Evolutionary conservation across 1,284 basidiomycete species (phyloP), one percentile per base, ranked within the genome.

Genomic region (Ustilago shanxiensis): DNA sequence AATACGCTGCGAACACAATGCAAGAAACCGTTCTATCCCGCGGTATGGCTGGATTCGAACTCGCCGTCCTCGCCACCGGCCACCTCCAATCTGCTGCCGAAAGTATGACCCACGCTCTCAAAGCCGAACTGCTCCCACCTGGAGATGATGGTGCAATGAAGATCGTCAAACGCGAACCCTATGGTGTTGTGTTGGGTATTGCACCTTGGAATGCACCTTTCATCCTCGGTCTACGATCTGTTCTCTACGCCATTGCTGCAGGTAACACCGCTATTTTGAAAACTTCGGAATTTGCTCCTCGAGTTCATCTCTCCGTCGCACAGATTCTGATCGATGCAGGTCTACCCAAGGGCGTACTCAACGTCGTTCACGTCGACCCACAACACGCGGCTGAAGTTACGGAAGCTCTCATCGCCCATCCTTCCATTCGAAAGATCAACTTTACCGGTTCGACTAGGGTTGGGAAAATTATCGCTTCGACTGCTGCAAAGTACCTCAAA

Each of bases 401-500:
- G 2, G 87, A 89, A 8, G 88, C 90, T 54, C 87, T 92, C 45
- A 91, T 92, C 66, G 89, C 88, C 0, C 87, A 91, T 84, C 88
- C 89, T 0, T 80, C 86, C 18, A 87, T 92, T 9, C 87, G 88
- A 57, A 86, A 87, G 64, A 77, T 88, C 75, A 88, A 88, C 76
- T 83, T 79, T 44, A 88, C 88, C 33, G 88, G 88, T 24, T 88
- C 88, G 0, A 87, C 88, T 0, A 88, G 92, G 49, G 91, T 94
- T 35, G 95, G 95, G 5, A 90, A 93, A 24, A 91, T 92, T 86
- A 91, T 98, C 87, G 91, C 94, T 89, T 90, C 93, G 81, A 90
- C 92, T 0, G 91, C 94, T 0, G 91, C 94, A 5, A 90, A 91
- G 87, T 95, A 97, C 86, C 87, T 98, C 80, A 89, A 89, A 82